Base-by-base conservation (phyloP, 257 asterid genomes). In the Oldenlandia corymbosa region DNA sequence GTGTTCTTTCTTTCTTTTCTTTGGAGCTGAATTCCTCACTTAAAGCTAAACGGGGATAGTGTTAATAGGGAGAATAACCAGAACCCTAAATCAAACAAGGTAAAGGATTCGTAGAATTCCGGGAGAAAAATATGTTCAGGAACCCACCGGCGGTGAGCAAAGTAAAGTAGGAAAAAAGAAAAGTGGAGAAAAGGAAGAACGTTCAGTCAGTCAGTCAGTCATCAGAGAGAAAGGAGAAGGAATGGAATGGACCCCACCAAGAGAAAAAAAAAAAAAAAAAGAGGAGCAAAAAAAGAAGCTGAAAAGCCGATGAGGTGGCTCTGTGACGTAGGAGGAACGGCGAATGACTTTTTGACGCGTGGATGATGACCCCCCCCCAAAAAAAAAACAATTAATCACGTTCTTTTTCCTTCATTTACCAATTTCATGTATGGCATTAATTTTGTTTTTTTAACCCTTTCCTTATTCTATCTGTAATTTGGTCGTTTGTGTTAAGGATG, bases 81-180 rank as follows among this genome's bases (percentile, higher is more conserved):
- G 59, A 58, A 13, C 66, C 66, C 56, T 16, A 3, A 9, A 34
- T 34, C 48, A 61, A 46, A 17, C 34, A 43, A 58, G 24, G 72
- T 59, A 58, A 58, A 18, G 10, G 46, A 9, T 5, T 5, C 10
- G 23, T 8, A 46, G 24, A 46, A 23, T 1, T 16, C 2, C 5
- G 10, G 16, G 23, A 14, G 12, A 30, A 20, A n/a, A 32, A 7
- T 1, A 54, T n/a, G 17, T 9, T 43, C 3, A 31, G 60, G 60
- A 17, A 21, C n/a, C n/a, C n/a, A 16, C 60, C 36, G 60, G 23
- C 41, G 60, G 60, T 30, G 60, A 54, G 60, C 17, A 54, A 54
- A 56, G 61, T 31, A 31, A 56, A 56, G 48, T 43, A 14, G 39
- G 4, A 34, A 43, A 43, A 56, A 14, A 9, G 4, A 34, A 43